phyloP scores from a whole-genome alignment of 2,329 filamentous ascomycete species.

The Colletotrichum eremochloae region DNA sequence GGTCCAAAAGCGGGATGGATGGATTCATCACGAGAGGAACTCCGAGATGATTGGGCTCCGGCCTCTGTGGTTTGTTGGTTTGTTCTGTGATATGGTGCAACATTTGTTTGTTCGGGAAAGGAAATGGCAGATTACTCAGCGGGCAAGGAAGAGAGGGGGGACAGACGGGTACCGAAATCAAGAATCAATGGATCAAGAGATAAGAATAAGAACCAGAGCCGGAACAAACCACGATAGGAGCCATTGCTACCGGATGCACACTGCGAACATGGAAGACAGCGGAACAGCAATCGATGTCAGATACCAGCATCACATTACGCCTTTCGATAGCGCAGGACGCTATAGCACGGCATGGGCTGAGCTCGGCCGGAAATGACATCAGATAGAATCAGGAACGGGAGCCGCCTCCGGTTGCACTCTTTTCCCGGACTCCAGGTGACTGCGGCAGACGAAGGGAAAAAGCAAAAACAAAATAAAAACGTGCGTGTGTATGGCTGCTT shows the following conservation, averaged over 20 bases:
- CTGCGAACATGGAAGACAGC: slow-evolving; percentile 2
- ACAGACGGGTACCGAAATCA: background rate
- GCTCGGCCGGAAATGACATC: background rate
- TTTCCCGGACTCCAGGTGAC: too few relatives aligned
- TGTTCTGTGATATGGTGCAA: background rate
- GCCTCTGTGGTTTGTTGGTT: background rate
- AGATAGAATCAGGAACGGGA: background rate
- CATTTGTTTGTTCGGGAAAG: background rate
- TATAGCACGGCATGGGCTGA: background rate
- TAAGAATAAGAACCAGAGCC: background rate
- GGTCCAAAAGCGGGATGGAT: background rate
- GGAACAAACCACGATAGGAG: background rate
- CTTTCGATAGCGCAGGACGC: too few relatives aligned
- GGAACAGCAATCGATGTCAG: slow-evolving; percentile 24
- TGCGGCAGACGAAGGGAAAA: too few relatives aligned
- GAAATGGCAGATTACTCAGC: background rate
- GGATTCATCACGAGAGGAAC: background rate
- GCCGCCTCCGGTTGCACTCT: background rate
- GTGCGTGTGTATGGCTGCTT: too few relatives aligned
- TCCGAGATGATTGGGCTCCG: background rate
- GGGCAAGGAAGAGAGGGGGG: background rate
- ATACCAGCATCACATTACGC: too few relatives aligned
- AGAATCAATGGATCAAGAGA: background rate
- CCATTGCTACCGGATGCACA: background rate
- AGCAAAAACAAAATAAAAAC: too few relatives aligned